These are phyloP conservation scores for Crithidia bombi DNA, from an alignment of 208 protist species.

Conservation along the genomic window DNA sequence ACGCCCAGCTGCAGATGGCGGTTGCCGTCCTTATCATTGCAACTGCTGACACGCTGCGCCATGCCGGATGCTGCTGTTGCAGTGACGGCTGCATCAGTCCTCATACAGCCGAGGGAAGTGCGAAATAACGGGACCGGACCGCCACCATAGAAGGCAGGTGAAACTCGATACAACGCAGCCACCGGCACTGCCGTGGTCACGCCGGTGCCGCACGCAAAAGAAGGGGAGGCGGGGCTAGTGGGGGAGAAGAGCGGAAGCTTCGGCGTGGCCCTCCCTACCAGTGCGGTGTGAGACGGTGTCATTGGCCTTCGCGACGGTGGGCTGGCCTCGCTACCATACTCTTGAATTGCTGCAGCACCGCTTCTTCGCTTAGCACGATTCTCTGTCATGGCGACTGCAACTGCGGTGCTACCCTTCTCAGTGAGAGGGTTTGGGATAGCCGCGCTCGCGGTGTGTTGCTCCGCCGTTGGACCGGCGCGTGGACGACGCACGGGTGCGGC, in stretches of 20 bases:
- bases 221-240: neutral
- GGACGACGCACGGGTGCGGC: neutral
- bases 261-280: neutral
- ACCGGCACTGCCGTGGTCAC: conserved; percentile 24
- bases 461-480: neutral
- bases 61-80: no score
- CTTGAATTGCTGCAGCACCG: no score
- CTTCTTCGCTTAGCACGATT: no score
- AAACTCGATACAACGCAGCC: conserved; percentile 13
- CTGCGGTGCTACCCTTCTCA: no score
- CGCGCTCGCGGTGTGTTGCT: neutral
- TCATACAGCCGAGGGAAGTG: neutral
- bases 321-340: no score
- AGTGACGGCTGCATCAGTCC: neutral
- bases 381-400: no score
- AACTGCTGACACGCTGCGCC: no score
- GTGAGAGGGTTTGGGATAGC: no score
- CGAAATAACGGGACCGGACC: neutral
- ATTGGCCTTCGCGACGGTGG: neutral
- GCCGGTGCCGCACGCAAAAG: neutral
- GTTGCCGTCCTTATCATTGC: no score
- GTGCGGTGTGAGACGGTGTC: neutral
- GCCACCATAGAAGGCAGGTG: conserved; percentile 5
- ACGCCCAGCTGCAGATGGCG: no score
- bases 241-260: neutral